These are phyloP conservation scores for Mycena sanguinolenta DNA, from an alignment of 768 basidiomycete species.

Conservation along the genomic window DNA sequence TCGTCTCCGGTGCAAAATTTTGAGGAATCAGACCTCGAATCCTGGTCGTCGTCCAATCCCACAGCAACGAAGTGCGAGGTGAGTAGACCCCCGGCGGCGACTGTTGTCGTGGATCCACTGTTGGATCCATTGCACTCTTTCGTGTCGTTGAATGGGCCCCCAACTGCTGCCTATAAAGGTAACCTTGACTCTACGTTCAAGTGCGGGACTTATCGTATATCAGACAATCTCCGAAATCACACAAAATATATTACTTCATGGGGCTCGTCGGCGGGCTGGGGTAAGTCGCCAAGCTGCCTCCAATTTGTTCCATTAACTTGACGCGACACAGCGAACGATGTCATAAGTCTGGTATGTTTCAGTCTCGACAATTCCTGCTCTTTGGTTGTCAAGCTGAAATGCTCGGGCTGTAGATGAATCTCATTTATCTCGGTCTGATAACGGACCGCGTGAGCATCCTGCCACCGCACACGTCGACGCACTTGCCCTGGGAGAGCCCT, in stretches of 20 bases:
- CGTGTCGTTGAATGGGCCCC: constrained; percentile 16
- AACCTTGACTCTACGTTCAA: constrained; percentile 43
- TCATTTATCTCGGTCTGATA: constrained; percentile 52
- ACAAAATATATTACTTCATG: constrained; percentile 58
- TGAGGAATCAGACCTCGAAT: background rate
- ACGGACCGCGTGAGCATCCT: constrained; percentile 52
- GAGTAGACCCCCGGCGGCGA: background rate
- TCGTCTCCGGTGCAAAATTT: too few relatives aligned
- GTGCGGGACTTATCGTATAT: constrained; percentile 48
- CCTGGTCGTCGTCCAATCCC: background rate
- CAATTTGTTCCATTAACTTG: constrained; percentile 10
- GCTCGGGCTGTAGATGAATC: constrained; percentile 50
- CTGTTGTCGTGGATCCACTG: background rate
- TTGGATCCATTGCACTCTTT: constrained; percentile 10
- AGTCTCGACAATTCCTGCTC: background rate
- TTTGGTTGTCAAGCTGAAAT: background rate
- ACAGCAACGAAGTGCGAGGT: background rate
- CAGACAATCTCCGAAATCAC: constrained; percentile 33
- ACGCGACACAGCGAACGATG: constrained; percentile 34
- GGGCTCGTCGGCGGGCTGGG: constrained; percentile 52
- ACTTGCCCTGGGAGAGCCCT: constrained; percentile 33
- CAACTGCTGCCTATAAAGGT: constrained; percentile 23
- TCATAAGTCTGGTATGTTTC: constrained; percentile 26
- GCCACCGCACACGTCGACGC: constrained; percentile 49
- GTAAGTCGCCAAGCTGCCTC: constrained; percentile 10